phyloP scores from a whole-genome alignment of 768 basidiomycete genomes.

The Sistotremastrum niveocremeum region DNA sequence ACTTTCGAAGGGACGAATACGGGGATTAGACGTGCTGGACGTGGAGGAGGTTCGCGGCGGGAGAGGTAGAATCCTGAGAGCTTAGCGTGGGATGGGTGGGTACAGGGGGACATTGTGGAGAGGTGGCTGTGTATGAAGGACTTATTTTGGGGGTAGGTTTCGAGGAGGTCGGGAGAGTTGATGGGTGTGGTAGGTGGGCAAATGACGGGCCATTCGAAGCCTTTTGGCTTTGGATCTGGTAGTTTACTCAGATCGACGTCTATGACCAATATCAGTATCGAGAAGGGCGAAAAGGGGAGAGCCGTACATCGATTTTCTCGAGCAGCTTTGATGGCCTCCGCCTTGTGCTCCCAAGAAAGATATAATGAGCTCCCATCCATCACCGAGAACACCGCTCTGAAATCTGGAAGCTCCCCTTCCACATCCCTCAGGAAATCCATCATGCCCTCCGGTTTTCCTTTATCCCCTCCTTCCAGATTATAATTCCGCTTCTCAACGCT shows the following conservation, averaged over 20 bases:
- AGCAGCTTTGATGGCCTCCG: too few relatives aligned
- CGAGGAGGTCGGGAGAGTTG: too few relatives aligned
- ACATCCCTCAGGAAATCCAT: conserved; percentile 16
- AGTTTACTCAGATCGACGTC: too few relatives aligned
- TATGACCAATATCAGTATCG: too few relatives aligned
- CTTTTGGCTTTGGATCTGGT: too few relatives aligned
- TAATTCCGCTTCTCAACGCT: too few relatives aligned
- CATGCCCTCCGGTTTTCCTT: conserved; percentile 1
- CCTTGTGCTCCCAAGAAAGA: too few relatives aligned
- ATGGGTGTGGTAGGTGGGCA: background rate
- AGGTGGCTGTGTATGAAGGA: conserved; percentile 16
- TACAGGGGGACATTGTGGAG: conserved; percentile 14
- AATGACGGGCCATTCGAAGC: background rate
- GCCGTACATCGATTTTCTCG: too few relatives aligned
- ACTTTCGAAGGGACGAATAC: conserved; percentile 8
- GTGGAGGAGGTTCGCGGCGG: background rate
- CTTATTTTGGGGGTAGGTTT: background rate
- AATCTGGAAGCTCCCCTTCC: conserved; percentile 16
- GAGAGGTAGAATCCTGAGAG: conserved; percentile 9
- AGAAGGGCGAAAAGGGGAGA: too few relatives aligned
- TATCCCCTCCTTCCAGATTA: too few relatives aligned
- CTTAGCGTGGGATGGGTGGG: conserved; percentile 11
- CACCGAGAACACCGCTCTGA: conserved; percentile 17
- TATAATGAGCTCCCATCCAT: too few relatives aligned
- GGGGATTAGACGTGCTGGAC: conserved; percentile 4